Conservation (phyloP, 208 protist species). For the Trypanosoma melophagium region DNA sequence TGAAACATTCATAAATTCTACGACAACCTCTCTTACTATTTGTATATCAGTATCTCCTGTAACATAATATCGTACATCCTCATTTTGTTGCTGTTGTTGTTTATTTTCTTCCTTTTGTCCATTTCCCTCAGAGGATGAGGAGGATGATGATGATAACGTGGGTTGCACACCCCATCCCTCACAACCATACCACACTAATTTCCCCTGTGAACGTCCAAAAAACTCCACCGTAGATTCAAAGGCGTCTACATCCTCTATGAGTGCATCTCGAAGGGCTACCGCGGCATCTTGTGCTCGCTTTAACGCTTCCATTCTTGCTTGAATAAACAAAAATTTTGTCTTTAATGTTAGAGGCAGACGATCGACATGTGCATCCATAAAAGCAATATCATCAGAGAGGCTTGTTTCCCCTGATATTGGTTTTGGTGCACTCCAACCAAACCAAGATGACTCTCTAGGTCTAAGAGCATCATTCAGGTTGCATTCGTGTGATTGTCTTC, state of each 20-base stretch:
- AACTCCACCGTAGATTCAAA: constrained; percentile 18
- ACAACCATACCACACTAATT: constrained; percentile 1
- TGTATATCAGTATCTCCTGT: constrained; percentile 2
- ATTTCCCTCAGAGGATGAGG: no score
- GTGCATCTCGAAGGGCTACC: constrained; percentile 13
- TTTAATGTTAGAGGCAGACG: constrained; percentile 30
- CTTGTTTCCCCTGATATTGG: background rate
- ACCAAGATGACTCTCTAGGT: constrained; percentile 38
- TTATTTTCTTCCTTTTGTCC: background rate
- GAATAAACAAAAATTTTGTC: constrained; percentile 11
- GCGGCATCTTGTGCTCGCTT: background rate
- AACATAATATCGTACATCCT: background rate
- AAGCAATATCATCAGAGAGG: constrained; percentile 23
- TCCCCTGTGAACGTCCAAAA: background rate
- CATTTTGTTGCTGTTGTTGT: background rate
- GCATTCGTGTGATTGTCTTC: constrained; percentile 19
- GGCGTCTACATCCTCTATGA: constrained; percentile 20
- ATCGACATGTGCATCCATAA: constrained; percentile 22
- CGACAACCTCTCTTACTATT: background rate
- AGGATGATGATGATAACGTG: no score
- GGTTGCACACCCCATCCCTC: background rate
- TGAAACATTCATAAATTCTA: constrained; percentile 17
- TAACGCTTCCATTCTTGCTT: constrained; percentile 19
- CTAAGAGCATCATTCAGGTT: constrained; percentile 26
- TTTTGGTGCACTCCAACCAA: constrained; percentile 30